Conservation (phyloP, 306 rosid genomes). For the Arachis stenosperma region DNA sequence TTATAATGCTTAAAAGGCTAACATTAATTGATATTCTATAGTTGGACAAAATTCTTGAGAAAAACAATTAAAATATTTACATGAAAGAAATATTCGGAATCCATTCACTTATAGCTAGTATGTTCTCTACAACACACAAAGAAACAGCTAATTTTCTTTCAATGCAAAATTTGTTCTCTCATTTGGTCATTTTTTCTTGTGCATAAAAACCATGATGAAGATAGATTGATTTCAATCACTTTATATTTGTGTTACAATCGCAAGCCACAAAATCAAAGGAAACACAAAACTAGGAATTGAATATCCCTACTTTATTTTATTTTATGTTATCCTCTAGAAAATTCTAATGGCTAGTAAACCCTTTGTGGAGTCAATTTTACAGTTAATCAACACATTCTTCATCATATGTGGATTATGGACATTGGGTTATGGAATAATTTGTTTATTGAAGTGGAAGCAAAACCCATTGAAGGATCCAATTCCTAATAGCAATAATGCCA, state of each 20-base stretch:
- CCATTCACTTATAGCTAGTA: neutral
- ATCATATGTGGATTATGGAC: constrained; percentile 24
- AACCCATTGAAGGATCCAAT: neutral
- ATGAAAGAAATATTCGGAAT: neutral
- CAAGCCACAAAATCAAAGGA: neutral
- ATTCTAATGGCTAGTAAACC: constrained; percentile 31
- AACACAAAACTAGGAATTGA: neutral
- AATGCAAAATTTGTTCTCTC: neutral
- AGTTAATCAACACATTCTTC: constrained; percentile 33
- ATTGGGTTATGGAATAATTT: constrained; percentile 37
- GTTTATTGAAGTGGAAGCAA: constrained; percentile 29
- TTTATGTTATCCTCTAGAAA: constrained; percentile 1
- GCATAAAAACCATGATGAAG: neutral
- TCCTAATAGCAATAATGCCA: neutral
- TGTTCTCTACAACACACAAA: neutral
- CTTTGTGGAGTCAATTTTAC: constrained; percentile 38
- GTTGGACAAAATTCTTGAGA: too few relatives aligned
- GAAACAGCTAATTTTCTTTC: neutral
- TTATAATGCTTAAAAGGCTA: too few relatives aligned
- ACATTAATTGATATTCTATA: too few relatives aligned
- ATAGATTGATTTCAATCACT: neutral
- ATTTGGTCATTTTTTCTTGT: neutral
- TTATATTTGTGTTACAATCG: constrained; percentile 6
- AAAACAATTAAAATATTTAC: neutral
- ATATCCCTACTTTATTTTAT: neutral